Evolutionary conservation across 2,329 filamentous ascomycete species (phyloP).

Genomic region (Cladosporium phlei): DNA sequence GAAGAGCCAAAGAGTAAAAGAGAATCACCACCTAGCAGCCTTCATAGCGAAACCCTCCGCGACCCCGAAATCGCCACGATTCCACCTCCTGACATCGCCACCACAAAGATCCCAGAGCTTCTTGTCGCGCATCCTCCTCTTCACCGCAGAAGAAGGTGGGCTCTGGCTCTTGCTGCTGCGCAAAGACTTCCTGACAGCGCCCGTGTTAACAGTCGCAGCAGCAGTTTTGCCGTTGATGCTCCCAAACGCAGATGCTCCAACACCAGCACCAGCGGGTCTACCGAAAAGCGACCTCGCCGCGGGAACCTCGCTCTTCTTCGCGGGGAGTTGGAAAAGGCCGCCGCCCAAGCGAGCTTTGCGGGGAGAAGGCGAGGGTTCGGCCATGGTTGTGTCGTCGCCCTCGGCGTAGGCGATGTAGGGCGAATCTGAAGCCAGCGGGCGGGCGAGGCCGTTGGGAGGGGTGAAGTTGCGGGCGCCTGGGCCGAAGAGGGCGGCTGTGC

Average conservation of each 20-base stretch:
- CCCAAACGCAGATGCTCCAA: background rate
- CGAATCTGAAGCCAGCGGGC: conserved; percentile 25
- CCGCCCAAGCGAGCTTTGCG: conserved; percentile 19
- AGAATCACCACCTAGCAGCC: conserved; percentile 30
- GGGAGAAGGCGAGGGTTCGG: conserved; percentile 21
- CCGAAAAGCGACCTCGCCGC: conserved; percentile 1
- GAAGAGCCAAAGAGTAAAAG: too few species aligned
- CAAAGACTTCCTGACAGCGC: conserved; percentile 13
- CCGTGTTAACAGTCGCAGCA: too few species aligned
- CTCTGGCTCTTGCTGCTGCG: conserved; percentile 3
- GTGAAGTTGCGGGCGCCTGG: conserved; percentile 21
- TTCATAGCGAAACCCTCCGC: conserved; percentile 24
- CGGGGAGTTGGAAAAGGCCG: conserved; percentile 14
- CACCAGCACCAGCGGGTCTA: background rate
- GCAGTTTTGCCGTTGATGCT: background rate
- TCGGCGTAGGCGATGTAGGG: conserved; percentile 15
- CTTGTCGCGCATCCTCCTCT: conserved; percentile 16
- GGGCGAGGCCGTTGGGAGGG: conserved; percentile 21
- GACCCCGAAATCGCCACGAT: conserved; percentile 32
- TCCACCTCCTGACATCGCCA: conserved; percentile 30
- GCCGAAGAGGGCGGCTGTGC: conserved; percentile 8
- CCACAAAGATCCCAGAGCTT: conserved; percentile 32
- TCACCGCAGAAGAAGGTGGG: conserved; percentile 19
- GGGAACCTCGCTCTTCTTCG: conserved; percentile 3
- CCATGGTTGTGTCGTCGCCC: conserved; percentile 11